Evolutionary conservation across 495 filamentous ascomycete genomes (phyloP), one percentile per base, ranked within the genome.

Genomic region (Neurospora terricola): DNA sequence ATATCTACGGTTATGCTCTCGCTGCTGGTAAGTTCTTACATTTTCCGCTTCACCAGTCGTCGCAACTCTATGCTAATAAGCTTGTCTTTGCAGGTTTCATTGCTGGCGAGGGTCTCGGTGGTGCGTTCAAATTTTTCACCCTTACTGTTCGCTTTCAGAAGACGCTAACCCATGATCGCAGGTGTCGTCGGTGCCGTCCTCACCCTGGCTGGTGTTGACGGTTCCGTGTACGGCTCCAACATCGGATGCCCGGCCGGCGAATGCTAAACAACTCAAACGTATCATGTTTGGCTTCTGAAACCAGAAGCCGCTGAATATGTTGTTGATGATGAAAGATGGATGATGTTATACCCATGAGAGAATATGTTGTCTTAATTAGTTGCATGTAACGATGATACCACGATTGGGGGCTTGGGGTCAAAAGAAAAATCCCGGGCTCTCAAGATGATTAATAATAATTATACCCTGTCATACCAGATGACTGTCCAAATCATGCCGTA

Each of bases 71-170:
- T 36, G 7, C 36, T 36, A 36, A 36, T 6, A 36, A 36, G 36
- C 36, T 36, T 36, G 36, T 36, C 36, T 36, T 36, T 36, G 36
- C 36, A 36, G 36, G 36, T 34, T 83, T 90, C 75, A 91, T 91
- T 80, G 89, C 90, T 5, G 90, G 90, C 23, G 90, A 91, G 78
- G 90, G 90, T 42, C 82, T 91, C 27, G 90, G 89, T 38, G n/a
- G n/a, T n/a, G n/a, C n/a, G n/a, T n/a, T n/a, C n/a, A n/a, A n/a
- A n/a, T n/a, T n/a, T n/a, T n/a, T n/a, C n/a, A n/a, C n/a, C n/a
- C n/a, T n/a, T n/a, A n/a, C n/a, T n/a, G n/a, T n/a, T n/a, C n/a
- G n/a, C n/a, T n/a, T n/a, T n/a, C n/a, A n/a, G n/a, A n/a, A n/a
- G n/a, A n/a, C n/a, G n/a, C 30, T 34, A 34, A 34, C 30, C 30